Evolutionary conservation across 2,329 filamentous ascomycete genomes (phyloP).

Genomic region (Fusarium sp.): DNA sequence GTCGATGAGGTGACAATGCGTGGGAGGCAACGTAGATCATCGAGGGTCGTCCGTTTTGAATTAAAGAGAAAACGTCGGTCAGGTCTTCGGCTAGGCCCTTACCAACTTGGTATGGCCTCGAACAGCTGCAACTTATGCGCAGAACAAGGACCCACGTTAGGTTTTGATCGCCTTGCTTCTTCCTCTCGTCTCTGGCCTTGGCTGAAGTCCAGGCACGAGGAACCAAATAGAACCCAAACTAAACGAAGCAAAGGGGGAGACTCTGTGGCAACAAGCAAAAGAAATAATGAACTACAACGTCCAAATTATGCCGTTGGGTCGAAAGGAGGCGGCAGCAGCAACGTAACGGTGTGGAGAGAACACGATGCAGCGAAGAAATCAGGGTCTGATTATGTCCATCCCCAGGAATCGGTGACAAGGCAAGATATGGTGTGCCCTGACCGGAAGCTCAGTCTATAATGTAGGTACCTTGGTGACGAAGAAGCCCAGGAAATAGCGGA

Average conservation of each 20-base stretch:
- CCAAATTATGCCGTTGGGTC: conserved; percentile 27
- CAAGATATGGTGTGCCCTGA: conserved; percentile 34
- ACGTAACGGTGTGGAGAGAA: conserved; percentile 40
- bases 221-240: conserved; percentile 21
- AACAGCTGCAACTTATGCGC: conserved; percentile 41
- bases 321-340: conserved; percentile 40
- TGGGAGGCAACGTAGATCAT: conserved; percentile 38
- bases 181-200: conserved; percentile 25
- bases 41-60: conserved; percentile 34
- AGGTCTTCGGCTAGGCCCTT: conserved; percentile 29
- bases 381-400: conserved; percentile 43
- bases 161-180: conserved; percentile 46
- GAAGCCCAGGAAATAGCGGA: conserved; percentile 18
- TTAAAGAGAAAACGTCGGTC: conserved; percentile 45
- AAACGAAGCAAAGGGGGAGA: conserved; percentile 34
- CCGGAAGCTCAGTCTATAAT: conserved; percentile 42
- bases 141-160: conserved; percentile 47
- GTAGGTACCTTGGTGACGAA: conserved; percentile 30
- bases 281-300: conserved; percentile 38
- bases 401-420: conserved; percentile 34
- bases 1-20: conserved; percentile 22
- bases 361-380: conserved; percentile 39
- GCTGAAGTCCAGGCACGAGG: conserved; percentile 37
- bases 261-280: conserved; percentile 42
- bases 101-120: conserved; percentile 34